Percentiles rank a stretch among this genome's conserved stretches.
phyloP scores from a whole-genome alignment of 805 yeast species.

The Cyberlindnera suaveolens region DNA sequence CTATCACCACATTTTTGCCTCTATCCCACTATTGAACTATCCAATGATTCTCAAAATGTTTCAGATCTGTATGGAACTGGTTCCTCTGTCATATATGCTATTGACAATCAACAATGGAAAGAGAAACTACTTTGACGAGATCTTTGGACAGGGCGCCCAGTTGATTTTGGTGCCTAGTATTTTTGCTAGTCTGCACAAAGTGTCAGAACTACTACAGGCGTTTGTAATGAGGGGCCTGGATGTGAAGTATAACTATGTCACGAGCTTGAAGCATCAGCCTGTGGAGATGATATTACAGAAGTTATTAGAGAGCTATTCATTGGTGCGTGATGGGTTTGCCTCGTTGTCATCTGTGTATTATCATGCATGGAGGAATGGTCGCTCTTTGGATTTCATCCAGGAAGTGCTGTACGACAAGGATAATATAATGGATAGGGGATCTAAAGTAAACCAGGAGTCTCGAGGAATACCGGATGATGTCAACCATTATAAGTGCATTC shows the following conservation, averaged over 20 bases:
- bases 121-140: constrained; percentile 20
- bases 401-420: constrained; percentile 29
- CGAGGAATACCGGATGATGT: constrained; percentile 7
- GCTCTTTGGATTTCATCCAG: constrained; percentile 39
- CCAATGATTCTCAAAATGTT: constrained; percentile 10
- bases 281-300: constrained; percentile 18
- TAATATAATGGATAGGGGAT: constrained; percentile 22
- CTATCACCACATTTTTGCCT: constrained; percentile 20
- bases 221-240: constrained; percentile 25
- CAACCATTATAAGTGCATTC: constrained; percentile 20
- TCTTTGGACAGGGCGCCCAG: constrained; percentile 22
- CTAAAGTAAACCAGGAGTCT: constrained; percentile 17
- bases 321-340: constrained; percentile 30
- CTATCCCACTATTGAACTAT: constrained; percentile 9
- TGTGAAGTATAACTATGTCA: constrained; percentile 19
- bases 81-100: constrained; percentile 21
- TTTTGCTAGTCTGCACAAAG: constrained; percentile 17
- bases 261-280: not conserved
- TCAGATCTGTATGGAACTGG: constrained; percentile 19
- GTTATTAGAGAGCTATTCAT: constrained; percentile 25
- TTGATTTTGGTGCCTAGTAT: constrained; percentile 18
- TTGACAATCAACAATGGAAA: constrained; percentile 19
- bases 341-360: constrained; percentile 48
- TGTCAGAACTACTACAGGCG: constrained; percentile 11
- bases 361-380: constrained; percentile 58